These are phyloP conservation scores for Stachybotrys chartarum DNA, from an alignment of 2,329 filamentous ascomycete genomes.

Conservation along the genomic window DNA sequence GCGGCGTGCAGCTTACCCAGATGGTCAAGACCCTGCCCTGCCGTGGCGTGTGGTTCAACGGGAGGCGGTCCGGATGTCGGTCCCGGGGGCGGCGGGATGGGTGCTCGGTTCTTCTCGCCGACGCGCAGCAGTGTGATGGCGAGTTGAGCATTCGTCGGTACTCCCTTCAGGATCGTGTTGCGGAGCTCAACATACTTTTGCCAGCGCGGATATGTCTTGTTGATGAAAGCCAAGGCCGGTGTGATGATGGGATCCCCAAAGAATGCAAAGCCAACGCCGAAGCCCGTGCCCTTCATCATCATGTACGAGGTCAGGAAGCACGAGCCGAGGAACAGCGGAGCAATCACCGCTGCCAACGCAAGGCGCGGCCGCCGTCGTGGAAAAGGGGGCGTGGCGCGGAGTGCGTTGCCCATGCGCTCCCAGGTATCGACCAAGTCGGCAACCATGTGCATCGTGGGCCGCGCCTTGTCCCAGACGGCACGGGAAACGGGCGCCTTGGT, in stretches of 20 bases:
- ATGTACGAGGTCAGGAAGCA: slow-evolving; percentile 50
- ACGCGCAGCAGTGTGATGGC: slow-evolving; percentile 74
- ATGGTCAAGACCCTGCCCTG: slow-evolving; percentile 26
- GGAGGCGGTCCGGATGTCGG: slow-evolving; percentile 26
- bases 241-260: slow-evolving; percentile 72
- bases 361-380: slow-evolving; percentile 44
- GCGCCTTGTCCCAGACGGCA: slow-evolving; percentile 69
- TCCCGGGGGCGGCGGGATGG: slow-evolving; percentile 54
- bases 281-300: slow-evolving; percentile 57
- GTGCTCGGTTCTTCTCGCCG: slow-evolving; percentile 74
- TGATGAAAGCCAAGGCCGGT: slow-evolving; percentile 50
- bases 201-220: slow-evolving; percentile 62
- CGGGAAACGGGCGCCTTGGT: slow-evolving; percentile 72
- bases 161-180: slow-evolving; percentile 71
- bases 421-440: slow-evolving; percentile 41
- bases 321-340: slow-evolving; percentile 44
- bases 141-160: slow-evolving; percentile 81
- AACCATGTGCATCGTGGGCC: slow-evolving; percentile 59
- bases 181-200: slow-evolving; percentile 65
- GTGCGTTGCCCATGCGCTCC: slow-evolving; percentile 44
- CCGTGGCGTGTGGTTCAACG: slow-evolving; percentile 34
- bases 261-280: slow-evolving; percentile 66
- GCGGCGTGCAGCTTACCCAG: slow-evolving; percentile 19
- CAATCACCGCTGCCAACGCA: slow-evolving; percentile 44
- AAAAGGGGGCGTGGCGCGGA: slow-evolving; percentile 60